A percentile compares a stretch with the other conserved stretches of the same genome.
Conservation (phyloP, 768 basidiomycete genomes). For the Tremella fuciformis region DNA sequence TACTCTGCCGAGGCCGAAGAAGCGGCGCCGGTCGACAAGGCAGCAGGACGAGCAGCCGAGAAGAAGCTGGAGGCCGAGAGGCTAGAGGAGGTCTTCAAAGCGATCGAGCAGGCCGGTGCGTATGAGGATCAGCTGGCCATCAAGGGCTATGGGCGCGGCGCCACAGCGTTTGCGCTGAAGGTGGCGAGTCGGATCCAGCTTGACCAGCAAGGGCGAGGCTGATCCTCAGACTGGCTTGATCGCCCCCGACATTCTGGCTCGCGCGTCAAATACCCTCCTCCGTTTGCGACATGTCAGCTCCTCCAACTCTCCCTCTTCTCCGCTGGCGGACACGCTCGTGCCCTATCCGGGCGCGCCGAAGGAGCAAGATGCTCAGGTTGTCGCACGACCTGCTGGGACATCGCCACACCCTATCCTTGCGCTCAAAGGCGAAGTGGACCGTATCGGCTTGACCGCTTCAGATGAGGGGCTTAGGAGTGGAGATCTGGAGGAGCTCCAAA, state of each 20-base stretch:
- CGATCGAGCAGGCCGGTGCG: conserved; percentile 73
- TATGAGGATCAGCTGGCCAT: conserved; percentile 63
- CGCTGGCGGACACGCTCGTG: conserved; percentile 49
- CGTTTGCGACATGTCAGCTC: conserved; percentile 38
- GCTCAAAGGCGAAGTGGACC: conserved; percentile 31
- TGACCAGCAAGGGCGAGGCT: not conserved
- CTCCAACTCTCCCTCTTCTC: conserved; percentile 33
- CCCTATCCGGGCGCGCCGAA: conserved; percentile 37
- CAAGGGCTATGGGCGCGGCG: conserved; percentile 61
- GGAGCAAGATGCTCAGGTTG: conserved; percentile 55
- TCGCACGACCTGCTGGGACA: conserved; percentile 57
- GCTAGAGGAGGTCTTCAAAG: conserved; percentile 70
- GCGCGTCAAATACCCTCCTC: conserved; percentile 50
- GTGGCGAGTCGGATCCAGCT: conserved; percentile 57
- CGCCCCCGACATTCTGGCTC: conserved; percentile 47
- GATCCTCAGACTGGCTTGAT: conserved; percentile 42
- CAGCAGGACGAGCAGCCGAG: conserved; percentile 20
- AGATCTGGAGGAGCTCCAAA: conserved; percentile 63
- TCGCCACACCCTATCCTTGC: conserved; percentile 21
- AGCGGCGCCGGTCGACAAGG: conserved; percentile 8
- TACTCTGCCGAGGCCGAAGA: conserved; percentile 83
- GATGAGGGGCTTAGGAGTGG: conserved; percentile 56
- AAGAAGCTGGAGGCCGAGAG: conserved; percentile 60
- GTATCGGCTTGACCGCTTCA: conserved; percentile 36
- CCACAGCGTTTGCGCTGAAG: conserved; percentile 65